Evolutionary conservation across 257 asterid species (phyloP), one percentile per base, ranked within the genome.

Genomic region (Eustoma russellianum): DNA sequence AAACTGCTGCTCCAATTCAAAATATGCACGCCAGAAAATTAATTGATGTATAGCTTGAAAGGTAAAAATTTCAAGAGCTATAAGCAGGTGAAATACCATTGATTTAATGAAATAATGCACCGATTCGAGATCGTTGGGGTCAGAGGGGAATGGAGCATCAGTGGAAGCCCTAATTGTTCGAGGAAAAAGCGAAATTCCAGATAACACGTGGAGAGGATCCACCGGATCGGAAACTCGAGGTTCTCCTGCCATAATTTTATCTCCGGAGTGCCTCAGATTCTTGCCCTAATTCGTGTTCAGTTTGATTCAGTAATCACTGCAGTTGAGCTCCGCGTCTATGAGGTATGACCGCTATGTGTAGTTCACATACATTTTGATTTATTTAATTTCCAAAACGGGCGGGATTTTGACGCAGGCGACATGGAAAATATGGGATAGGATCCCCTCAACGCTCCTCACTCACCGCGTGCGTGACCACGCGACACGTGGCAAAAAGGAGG

Each of bases 61-160:
- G 3, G 3, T n/a, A 24, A 0, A 24, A 24, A 24, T 17, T 41
- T n/a, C 17, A 28, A 24, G 0, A 14, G 30, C 34, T 33, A 17
- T 13, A 33, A 24, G 30, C 63, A 17, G 9, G 5, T 5, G 11
- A 11, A n/a, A 38, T 78, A 83, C 94, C 92, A 68, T 33, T 17
- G 79, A 73, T 69, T 83, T 79, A 82, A 83, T 75, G 58, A 80
- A 70, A 54, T 63, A 61, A 57, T 81, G 81, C 55, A 83, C 17
- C 12, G 83, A 77, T 54, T 80, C 76, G 30, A 77, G 84, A 73
- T 83, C 76, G 44, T 57, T 70, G 44, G 65, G 50, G 41, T 61
- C 65, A 46, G 57, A 17, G 13, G 81, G 73, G 33, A 68, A 40
- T 9, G 74, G 44, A 55, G 45, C 64, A 50, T 35, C 61, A 33